Conservation (phyloP, 768 basidiomycete genomes). For the Suillus subalutaceus region DNA sequence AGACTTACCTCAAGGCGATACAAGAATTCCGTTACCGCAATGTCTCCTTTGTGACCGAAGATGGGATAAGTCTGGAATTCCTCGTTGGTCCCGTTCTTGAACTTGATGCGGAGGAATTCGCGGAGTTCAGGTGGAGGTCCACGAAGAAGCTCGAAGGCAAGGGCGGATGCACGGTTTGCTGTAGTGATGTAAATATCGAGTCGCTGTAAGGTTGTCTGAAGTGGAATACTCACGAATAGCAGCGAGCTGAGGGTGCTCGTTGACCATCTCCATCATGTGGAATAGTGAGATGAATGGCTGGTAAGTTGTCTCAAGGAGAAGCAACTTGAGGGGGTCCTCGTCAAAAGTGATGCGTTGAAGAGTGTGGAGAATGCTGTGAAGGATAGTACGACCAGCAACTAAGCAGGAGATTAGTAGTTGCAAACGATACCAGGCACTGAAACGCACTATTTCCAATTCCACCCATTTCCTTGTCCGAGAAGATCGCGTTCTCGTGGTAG, state of each 20-base stretch:
- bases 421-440: not conserved
- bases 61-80: slow-evolving; percentile 66
- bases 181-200: slow-evolving; percentile 3
- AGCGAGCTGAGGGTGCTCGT: slow-evolving; percentile 52
- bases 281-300: slow-evolving; percentile 89
- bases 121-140: slow-evolving; percentile 74
- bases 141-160: slow-evolving; percentile 76
- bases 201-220: not conserved
- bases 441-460: slow-evolving; percentile 79
- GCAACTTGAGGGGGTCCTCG: slow-evolving; percentile 75
- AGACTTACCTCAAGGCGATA: slow-evolving; percentile 72
- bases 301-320: slow-evolving; percentile 79
- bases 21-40: slow-evolving; percentile 82
- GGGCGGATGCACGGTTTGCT: slow-evolving; percentile 75
- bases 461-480: slow-evolving; percentile 60
- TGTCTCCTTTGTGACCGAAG: slow-evolving; percentile 70
- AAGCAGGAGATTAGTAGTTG: slow-evolving; percentile 4
- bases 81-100: slow-evolving; percentile 74
- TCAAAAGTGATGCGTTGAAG: slow-evolving; percentile 80
- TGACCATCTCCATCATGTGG: slow-evolving; percentile 64
- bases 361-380: slow-evolving; percentile 69
- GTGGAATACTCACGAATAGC: slow-evolving; percentile 61
- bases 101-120: slow-evolving; percentile 81
- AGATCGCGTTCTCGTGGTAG: slow-evolving; percentile 78
- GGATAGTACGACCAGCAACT: slow-evolving; percentile 83